Conservation (phyloP, 2,329 filamentous ascomycete species). For the Pseudogymnoascus sp. region DNA sequence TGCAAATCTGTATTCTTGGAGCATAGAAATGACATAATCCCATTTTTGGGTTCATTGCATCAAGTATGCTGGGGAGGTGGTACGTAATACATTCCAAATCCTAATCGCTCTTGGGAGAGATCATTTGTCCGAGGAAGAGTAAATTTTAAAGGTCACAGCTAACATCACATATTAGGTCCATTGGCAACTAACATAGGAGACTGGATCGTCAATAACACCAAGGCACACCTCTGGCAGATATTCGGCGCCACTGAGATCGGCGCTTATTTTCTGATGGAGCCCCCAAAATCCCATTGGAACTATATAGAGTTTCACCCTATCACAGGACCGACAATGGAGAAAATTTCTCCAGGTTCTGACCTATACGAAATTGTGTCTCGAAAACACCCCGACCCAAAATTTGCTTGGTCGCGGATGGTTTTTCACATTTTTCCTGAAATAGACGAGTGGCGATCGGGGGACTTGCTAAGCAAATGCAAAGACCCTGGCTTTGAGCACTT, state of each 20-base stretch:
- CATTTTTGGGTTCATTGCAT: conserved; percentile 9
- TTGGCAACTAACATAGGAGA: conserved; percentile 25
- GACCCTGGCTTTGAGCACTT: conserved; percentile 11
- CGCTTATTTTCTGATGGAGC: conserved; percentile 15
- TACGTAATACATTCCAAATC: background rate
- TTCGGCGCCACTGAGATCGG: conserved; percentile 29
- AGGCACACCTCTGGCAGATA: conserved; percentile 17
- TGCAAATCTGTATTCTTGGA: conserved; percentile 14
- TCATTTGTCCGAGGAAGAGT: background rate
- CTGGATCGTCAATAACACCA: conserved; percentile 22
- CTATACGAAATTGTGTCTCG: conserved; percentile 30
- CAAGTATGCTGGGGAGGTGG: conserved; percentile 20
- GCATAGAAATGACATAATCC: conserved; percentile 13
- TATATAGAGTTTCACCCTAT: conserved; percentile 26
- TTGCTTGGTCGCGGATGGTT: conserved; percentile 23
- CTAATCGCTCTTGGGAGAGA: background rate
- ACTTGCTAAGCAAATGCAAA: conserved; percentile 26
- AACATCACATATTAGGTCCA: conserved; percentile 18
- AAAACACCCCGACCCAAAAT: conserved; percentile 19
- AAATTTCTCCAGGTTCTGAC: conserved; percentile 15
- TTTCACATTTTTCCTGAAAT: conserved; percentile 35
- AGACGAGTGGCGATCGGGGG: conserved; percentile 36
- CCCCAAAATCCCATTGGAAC: conserved; percentile 25
- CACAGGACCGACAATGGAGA: conserved; percentile 17
- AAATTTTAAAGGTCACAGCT: background rate